These are phyloP conservation scores for Paecilomyces fulvus DNA, from an alignment of 2,329 filamentous ascomycete species.

Conservation along the genomic window DNA sequence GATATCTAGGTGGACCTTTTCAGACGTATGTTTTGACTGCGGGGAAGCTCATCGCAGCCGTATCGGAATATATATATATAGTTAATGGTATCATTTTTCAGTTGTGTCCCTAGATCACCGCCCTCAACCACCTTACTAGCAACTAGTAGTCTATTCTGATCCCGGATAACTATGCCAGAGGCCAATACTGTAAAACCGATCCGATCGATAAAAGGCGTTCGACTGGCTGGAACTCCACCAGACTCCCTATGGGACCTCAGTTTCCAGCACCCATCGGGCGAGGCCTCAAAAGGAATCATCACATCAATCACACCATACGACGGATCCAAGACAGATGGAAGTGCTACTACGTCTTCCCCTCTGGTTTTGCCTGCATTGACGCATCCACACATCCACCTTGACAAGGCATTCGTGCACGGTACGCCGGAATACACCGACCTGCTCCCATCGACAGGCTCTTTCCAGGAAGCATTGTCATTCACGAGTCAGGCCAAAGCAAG, in stretches of 20 bases:
- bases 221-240: slow-evolving; percentile 18
- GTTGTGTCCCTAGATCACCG: neutral
- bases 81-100: neutral
- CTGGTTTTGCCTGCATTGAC: slow-evolving; percentile 50
- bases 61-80: neutral
- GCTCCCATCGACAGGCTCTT: slow-evolving; percentile 51
- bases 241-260: slow-evolving; percentile 26
- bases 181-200: slow-evolving; percentile 7
- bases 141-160: neutral
- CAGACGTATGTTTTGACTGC: neutral
- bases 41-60: neutral
- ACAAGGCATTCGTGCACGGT: slow-evolving; percentile 40
- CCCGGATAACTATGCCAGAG: slow-evolving; percentile 6
- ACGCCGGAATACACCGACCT: slow-evolving; percentile 47
- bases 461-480: slow-evolving; percentile 55
- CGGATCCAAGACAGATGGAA: slow-evolving; percentile 5
- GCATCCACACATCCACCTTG: slow-evolving; percentile 66
- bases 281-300: slow-evolving; percentile 14
- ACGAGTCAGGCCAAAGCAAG: slow-evolving; percentile 53
- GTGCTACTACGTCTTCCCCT: slow-evolving; percentile 6
- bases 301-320: slow-evolving; percentile 16
- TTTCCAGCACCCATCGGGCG: slow-evolving; percentile 7
- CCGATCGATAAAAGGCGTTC: slow-evolving; percentile 16
- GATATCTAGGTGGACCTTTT: neutral
- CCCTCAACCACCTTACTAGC: neutral